These are phyloP conservation scores for Kodamaea suecica DNA, from an alignment of 1,139 yeast species.

Conservation along the genomic window DNA sequence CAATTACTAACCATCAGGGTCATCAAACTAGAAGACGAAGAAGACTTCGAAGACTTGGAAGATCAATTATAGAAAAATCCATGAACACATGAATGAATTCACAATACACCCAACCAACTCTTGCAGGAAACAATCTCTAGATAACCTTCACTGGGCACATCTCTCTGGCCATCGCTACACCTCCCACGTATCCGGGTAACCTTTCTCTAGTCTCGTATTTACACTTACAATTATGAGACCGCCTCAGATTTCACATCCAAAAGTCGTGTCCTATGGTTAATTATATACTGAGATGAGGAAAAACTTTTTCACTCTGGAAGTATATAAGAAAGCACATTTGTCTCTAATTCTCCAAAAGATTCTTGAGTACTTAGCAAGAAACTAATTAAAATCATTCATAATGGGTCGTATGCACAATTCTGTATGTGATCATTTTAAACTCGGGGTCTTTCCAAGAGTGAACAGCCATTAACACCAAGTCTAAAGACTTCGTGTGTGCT, in stretches of 20 bases:
- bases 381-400: constrained; percentile 42
- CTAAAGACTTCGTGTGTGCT: constrained; percentile 6
- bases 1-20: constrained; percentile 39
- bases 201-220: not conserved
- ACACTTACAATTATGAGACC: too few relatives aligned
- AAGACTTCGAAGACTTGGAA: constrained; percentile 54
- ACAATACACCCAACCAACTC: too few relatives aligned
- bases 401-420: constrained; percentile 83
- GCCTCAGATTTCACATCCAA: too few relatives aligned
- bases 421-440: constrained; percentile 49
- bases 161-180: too few relatives aligned
- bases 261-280: constrained; percentile 10
- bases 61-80: constrained; percentile 16
- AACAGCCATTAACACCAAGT: constrained; percentile 14
- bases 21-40: constrained; percentile 57
- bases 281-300: not conserved
- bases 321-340: constrained; percentile 4
- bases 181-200: constrained; percentile 6
- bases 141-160: not conserved
- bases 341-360: too few relatives aligned
- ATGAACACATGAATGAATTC: too few relatives aligned
- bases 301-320: constrained; percentile 2
- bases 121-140: too few relatives aligned
- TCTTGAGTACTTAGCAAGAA: too few relatives aligned
- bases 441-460: constrained; percentile 39